A percentile compares a stretch with the other conserved stretches of the same genome.
Evolutionary conservation across 306 rosid species (phyloP).

Genomic region (Pueraria montana): DNA sequence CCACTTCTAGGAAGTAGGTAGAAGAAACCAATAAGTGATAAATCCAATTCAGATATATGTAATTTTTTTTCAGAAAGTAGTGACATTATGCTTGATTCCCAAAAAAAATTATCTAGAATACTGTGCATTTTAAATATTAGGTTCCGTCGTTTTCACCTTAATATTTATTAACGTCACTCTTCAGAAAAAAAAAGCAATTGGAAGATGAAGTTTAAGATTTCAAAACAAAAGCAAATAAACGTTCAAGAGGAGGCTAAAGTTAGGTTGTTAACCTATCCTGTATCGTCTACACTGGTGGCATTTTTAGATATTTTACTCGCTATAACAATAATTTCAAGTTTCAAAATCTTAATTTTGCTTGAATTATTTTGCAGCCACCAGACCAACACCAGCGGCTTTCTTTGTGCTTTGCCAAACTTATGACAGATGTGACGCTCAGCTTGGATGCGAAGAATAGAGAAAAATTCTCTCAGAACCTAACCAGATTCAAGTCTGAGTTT

Average conservation of each 20-base stretch:
- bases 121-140: background rate
- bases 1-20: no score
- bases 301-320: conserved; percentile 10
- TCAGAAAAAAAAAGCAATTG: no score
- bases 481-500: conserved; percentile 55
- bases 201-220: no score
- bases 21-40: no score
- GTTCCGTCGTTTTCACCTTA: background rate
- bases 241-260: no score
- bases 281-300: background rate
- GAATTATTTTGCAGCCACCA: conserved; percentile 50
- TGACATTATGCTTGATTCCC: background rate
- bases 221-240: no score
- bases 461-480: conserved; percentile 55
- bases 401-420: conserved; percentile 59
- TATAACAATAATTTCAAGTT: conserved; percentile 20
- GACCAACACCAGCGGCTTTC: conserved; percentile 55
- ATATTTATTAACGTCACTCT: background rate
- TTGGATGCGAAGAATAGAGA: conserved; percentile 59
- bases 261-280: no score
- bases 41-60: no score
- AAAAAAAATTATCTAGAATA: background rate
- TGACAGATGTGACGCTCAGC: conserved; percentile 53
- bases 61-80: background rate
- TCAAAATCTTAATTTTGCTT: conserved; percentile 13